Percentiles rank a stretch among this genome's conserved stretches.
Conservation (phyloP, 352 stramenopile genomes). For the Aphanomyces astaci region DNA sequence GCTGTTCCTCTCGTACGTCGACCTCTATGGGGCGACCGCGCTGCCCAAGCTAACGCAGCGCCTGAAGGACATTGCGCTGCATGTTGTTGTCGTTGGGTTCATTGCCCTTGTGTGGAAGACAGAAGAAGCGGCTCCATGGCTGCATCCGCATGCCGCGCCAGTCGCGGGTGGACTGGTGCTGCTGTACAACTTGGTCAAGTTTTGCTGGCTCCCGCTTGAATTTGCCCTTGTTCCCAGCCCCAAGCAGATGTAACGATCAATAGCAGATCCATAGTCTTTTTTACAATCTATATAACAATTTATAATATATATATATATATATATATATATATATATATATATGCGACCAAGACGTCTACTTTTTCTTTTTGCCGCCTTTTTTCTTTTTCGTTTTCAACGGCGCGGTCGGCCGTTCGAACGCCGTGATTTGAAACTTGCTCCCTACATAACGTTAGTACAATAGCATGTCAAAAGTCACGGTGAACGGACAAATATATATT, state of each 20-base stretch:
- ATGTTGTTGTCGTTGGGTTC: not conserved
- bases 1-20: not conserved
- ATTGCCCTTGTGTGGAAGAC: slow-evolving; percentile 1
- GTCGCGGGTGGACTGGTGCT: slow-evolving; percentile 1
- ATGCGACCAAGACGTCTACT: not conserved
- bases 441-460: not conserved
- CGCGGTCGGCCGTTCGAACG: slow-evolving; percentile 1
- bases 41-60: not conserved
- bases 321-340: no score
- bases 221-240: not conserved
- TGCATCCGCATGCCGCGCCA: not conserved
- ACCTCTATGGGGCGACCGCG: not conserved
- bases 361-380: slow-evolving; percentile 10
- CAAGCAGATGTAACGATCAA: no score
- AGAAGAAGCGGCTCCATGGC: not conserved
- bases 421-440: slow-evolving; percentile 18
- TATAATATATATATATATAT: no score
- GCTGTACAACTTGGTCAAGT: slow-evolving; percentile 19
- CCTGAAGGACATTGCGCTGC: not conserved
- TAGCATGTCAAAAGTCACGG: no score
- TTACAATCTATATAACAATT: no score
- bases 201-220: slow-evolving; percentile 1
- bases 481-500: no score
- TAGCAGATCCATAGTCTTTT: no score
- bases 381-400: not conserved